Percentiles rank a stretch among this genome's conserved stretches.
phyloP scores from a whole-genome alignment of 148 eudicot species.

The Limonium bicolor region DNA sequence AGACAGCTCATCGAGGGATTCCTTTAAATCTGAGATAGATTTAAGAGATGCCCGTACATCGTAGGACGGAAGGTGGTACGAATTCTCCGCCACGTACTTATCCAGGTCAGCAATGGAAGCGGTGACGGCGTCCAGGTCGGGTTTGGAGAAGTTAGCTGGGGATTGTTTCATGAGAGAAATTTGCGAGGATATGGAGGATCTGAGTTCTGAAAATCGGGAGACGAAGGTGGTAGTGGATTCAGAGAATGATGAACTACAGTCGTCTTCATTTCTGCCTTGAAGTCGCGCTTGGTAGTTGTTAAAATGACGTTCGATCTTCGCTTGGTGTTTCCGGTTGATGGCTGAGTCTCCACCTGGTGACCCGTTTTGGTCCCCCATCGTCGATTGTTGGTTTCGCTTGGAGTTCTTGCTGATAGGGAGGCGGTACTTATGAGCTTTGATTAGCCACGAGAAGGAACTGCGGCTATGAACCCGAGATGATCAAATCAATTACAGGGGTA shows the following conservation, averaged over 20 bases:
- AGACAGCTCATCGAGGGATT: slow-evolving; percentile 30
- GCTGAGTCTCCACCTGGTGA: slow-evolving; percentile 13
- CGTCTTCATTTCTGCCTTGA: slow-evolving; percentile 13
- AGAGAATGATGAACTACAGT: slow-evolving; percentile 14
- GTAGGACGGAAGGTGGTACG: slow-evolving; percentile 62
- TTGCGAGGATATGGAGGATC: slow-evolving; percentile 30
- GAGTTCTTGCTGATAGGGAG: too few relatives aligned
- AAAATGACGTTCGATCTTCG: slow-evolving; percentile 66
- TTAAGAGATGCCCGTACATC: slow-evolving; percentile 63
- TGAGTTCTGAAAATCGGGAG: slow-evolving; percentile 33
- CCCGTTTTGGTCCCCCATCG: too few relatives aligned
- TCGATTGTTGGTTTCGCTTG: too few relatives aligned
- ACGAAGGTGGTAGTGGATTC: slow-evolving; percentile 57
- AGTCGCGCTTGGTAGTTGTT: slow-evolving; percentile 39
- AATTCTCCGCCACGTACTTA: slow-evolving; percentile 53
- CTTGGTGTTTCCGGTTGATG: slow-evolving; percentile 36
- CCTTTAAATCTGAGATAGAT: slow-evolving; percentile 36
- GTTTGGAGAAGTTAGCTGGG: slow-evolving; percentile 17
- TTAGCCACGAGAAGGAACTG: too few relatives aligned
- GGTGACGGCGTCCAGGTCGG: slow-evolving; percentile 24
- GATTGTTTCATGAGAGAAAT: slow-evolving; percentile 24
- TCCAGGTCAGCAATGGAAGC: slow-evolving; percentile 42
- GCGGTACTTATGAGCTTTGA: too few relatives aligned
- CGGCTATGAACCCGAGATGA: too few relatives aligned
- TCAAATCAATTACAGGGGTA: too few relatives aligned